phyloP scores from a whole-genome alignment of 2,329 filamentous ascomycete species.

The Talaromyces sp. region DNA sequence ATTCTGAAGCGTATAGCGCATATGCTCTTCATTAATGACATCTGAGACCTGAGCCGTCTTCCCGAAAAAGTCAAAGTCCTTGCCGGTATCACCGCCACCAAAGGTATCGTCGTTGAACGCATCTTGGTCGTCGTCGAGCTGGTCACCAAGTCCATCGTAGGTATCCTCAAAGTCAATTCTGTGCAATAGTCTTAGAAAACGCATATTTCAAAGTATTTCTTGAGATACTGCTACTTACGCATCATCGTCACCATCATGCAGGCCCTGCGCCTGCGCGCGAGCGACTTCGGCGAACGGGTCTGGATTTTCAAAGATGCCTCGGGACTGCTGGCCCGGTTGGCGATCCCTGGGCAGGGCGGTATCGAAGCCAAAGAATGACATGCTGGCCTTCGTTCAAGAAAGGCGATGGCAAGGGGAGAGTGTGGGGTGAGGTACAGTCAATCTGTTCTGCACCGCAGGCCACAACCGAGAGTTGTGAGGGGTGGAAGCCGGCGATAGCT shows the following conservation, averaged over 20 bases:
- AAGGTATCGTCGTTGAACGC: conserved; percentile 98
- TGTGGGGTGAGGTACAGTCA: conserved; percentile 2
- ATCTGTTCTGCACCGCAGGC: conserved; percentile 9
- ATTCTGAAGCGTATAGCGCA: conserved; percentile 72
- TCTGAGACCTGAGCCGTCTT: conserved; percentile 80
- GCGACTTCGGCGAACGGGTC: conserved; percentile 87
- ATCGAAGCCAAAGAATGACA: conserved; percentile 94
- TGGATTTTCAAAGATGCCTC: conserved; percentile 69
- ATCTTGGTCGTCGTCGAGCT: conserved; percentile 87
- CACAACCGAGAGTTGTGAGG: not conserved
- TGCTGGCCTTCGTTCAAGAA: conserved; percentile 32
- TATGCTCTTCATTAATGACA: conserved; percentile 85
- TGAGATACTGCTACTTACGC: conserved; percentile 38
- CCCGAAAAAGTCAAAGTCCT: conserved; percentile 96
- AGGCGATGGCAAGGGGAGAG: conserved; percentile 11
- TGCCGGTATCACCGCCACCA: conserved; percentile 56
- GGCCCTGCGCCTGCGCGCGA: conserved; percentile 43
- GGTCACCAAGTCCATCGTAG: conserved; percentile 88
- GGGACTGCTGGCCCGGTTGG: conserved; percentile 64
- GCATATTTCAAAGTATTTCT: not conserved
- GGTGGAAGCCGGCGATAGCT: conserved; percentile 1
- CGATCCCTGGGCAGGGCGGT: conserved; percentile 59
- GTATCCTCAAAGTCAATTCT: conserved; percentile 92
- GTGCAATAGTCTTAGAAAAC: conserved; percentile 8
- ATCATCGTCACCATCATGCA: conserved; percentile 49